Conservation (phyloP, 495 filamentous ascomycete species). For the Astrothelium macrocarpum region DNA sequence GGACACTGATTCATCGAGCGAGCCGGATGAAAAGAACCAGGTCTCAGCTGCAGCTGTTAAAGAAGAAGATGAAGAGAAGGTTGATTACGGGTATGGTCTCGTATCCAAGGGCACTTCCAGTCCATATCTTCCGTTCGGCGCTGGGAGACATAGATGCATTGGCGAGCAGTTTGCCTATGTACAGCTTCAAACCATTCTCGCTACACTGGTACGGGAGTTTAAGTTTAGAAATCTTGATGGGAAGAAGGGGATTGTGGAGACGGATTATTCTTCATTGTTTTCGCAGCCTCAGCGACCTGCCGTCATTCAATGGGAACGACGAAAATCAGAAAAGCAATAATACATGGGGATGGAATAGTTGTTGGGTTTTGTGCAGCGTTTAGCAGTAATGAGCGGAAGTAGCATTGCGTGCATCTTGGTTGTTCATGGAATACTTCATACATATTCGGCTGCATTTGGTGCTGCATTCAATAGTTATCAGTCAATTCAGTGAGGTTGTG, state of each 20-base stretch:
- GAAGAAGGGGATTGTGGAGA: slow-evolving; percentile 57
- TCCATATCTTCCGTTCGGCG: slow-evolving; percentile 92
- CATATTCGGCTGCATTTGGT: not conserved
- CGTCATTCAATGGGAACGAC: slow-evolving; percentile 24
- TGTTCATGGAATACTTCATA: not conserved
- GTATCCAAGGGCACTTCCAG: slow-evolving; percentile 77
- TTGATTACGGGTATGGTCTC: slow-evolving; percentile 91
- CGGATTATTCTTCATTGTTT: slow-evolving; percentile 59
- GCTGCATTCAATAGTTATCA: not conserved
- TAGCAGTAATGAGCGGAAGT: not conserved
- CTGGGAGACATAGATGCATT: slow-evolving; percentile 88
- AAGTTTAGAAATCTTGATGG: slow-evolving; percentile 64
- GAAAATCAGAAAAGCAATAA: slow-evolving; percentile 7
- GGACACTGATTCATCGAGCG: slow-evolving; percentile 45
- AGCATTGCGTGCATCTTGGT: not conserved
- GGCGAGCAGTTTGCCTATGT: slow-evolving; percentile 96
- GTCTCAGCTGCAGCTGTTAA: slow-evolving; percentile 32
- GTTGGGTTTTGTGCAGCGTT: not conserved
- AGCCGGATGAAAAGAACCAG: slow-evolving; percentile 12
- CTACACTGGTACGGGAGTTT: slow-evolving; percentile 66
- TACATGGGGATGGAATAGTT: not conserved
- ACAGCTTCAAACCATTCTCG: slow-evolving; percentile 76
- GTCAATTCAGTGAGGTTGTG: too few relatives aligned
- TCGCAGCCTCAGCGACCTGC: slow-evolving; percentile 22
- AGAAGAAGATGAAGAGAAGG: slow-evolving; percentile 60